These are phyloP conservation scores for Carex arenaria DNA, from an alignment of 202 grass and related monocot species.

Conservation along the genomic window DNA sequence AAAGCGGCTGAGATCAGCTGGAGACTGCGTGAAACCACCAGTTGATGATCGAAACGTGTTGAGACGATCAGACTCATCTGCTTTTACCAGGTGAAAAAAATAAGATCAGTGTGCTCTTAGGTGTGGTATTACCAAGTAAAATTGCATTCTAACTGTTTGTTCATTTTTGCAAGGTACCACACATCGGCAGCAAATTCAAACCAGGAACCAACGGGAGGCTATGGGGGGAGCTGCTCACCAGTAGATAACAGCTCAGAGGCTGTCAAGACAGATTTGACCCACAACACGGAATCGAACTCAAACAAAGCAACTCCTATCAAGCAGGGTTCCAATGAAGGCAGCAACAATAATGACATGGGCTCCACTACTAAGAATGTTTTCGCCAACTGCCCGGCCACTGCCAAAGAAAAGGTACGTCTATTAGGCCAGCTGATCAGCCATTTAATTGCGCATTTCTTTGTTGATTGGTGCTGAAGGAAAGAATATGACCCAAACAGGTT, in stretches of 20 bases:
- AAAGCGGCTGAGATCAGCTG: constrained; percentile 52
- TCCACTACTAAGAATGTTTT: constrained; percentile 65
- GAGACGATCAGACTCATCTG: constrained; percentile 54
- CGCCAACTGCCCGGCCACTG: constrained; percentile 27
- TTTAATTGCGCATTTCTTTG: neutral
- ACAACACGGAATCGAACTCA: constrained; percentile 56
- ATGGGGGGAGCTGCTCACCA: constrained; percentile 47
- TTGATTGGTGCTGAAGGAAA: constrained; percentile 8
- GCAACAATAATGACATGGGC: constrained; percentile 76
- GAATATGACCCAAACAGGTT: constrained; percentile 33
- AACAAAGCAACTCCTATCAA: constrained; percentile 45
- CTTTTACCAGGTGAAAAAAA: constrained; percentile 78
- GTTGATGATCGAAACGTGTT: constrained; percentile 54
- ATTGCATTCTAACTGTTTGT: constrained; percentile 56
- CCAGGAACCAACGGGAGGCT: constrained; percentile 40
- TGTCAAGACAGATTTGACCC: constrained; percentile 50
- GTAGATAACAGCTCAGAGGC: constrained; percentile 67
- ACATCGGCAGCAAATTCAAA: constrained; percentile 46
- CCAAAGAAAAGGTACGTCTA: constrained; percentile 26
- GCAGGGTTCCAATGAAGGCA: constrained; percentile 60
- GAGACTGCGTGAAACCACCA: constrained; percentile 11
- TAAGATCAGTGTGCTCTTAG: constrained; percentile 46
- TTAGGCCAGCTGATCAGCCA: neutral
- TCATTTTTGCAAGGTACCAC: constrained; percentile 78
- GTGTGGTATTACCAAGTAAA: constrained; percentile 29